Base-by-base conservation (phyloP, 306 rosid genomes). In the Rubus idaeus region DNA sequence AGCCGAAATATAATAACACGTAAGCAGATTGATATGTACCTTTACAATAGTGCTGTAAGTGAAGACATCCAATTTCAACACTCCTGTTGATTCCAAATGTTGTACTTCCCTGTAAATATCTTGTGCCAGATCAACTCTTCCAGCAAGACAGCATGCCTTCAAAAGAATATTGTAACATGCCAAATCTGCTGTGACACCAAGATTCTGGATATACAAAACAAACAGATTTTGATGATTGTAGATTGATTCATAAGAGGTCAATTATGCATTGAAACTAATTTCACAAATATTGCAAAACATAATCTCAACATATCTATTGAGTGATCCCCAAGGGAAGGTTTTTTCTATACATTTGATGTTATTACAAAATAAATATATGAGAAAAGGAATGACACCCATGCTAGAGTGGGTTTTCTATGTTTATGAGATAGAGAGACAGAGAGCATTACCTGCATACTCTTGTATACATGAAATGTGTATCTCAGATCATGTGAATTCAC, bases 41-140 rank as follows among this genome's bases (percentile, higher is more conserved):
- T 95, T 95, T 72, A 92, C 87, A 76, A 95, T 89, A 45, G 98
- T 95, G 88, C 98, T 92, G 95, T 95, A 95, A 64, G 98, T 95
- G 84, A 92, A 95, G 83, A 92, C 95, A 81, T 92, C 95, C 88
- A 92, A 82, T 79, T 92, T 95, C 84, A 95, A 78, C 75, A 77
- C 82, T 80, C 95, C 96, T 35, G 66, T 77, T 37, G 92, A 91
- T 87, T 94, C 97, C 87, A 90, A 86, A 77, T 90, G 88, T 71
- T 87, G 89, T 49, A 95, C 91, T 74, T 95, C 97, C 86, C 57
- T 80, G 69, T 95, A 95, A 65, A 92, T 89, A 75, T 92, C 92
- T 82, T 89, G 89, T 66, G 98, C 96, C 79, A 92, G 46, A 82
- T 95, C 96, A 87, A 95, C 96, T 89, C 97, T 91, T 83, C 93